Base-by-base conservation (phyloP, 495 filamentous ascomycete species). In the Aspergillus coremiiformis region DNA sequence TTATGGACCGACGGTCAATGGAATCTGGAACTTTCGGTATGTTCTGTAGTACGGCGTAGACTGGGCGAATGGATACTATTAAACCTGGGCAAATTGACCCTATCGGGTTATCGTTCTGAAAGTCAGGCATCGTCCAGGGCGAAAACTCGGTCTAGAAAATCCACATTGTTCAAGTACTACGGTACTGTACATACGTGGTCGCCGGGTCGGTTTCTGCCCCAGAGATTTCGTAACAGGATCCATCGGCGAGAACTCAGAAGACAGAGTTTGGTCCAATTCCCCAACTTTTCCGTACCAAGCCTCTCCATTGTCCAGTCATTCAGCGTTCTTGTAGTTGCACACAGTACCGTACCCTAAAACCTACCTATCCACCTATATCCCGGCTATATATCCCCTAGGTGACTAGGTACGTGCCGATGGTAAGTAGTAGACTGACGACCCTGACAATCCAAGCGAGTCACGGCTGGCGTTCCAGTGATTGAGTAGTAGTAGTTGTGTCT, bases 141-240 rank as follows among this genome's bases (percentile, higher is more conserved):
- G 17, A 41, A 41, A 41, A 41, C 37, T 41, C 37, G 37, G 37
- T 41, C 37, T 41, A 41, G 37, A 41, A 11, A 41, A 41, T 41
- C 29, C 35, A 37, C 20, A 23, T 3, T 12, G n/a, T 21, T 39
- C 4, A 26, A 37, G 20, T 41, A 47, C 21, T n/a, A n/a, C n/a
- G n/a, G n/a, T n/a, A n/a, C n/a, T n/a, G n/a, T n/a, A n/a, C n/a
- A n/a, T n/a, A n/a, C n/a, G n/a, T n/a, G n/a, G n/a, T 51, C 44
- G 49, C 53, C 53, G 53, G 53, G 14, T 47, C 53, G 53, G 53
- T 6, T 47, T 32, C 47, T 49, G 47, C 53, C 53, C 53, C 46
- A 50, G 47, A 46, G 33, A 47, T 58, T 58, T 59, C 56, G 52
- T 59, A 59, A 59, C 35, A 47, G 52, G 52, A 59, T 59, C 52